These are phyloP conservation scores for Fusarium anthophilum DNA, from an alignment of 2,329 filamentous ascomycete genomes.

Conservation along the genomic window DNA sequence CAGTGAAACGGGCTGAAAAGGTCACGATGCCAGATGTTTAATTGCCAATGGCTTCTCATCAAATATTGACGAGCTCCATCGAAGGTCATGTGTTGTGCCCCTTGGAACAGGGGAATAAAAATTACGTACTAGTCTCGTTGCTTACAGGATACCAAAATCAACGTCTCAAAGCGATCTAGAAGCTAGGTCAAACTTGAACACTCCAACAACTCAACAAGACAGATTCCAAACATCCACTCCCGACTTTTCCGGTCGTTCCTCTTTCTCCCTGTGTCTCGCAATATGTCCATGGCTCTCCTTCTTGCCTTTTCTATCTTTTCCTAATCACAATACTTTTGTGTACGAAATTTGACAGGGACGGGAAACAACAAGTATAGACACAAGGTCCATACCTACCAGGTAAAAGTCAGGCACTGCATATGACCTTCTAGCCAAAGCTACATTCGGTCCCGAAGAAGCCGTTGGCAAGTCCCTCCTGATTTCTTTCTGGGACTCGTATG, in stretches of 20 bases:
- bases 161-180: constrained; percentile 16
- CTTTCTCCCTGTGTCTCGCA: not conserved
- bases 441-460: not conserved
- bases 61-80: constrained; percentile 36
- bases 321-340: not conserved
- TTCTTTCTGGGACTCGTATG: not conserved
- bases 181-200: constrained; percentile 8
- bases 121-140: constrained; percentile 41
- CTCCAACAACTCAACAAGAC: constrained; percentile 13
- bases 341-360: not conserved
- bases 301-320: not conserved
- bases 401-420: not conserved
- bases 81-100: constrained; percentile 37
- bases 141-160: constrained; percentile 12
- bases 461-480: not conserved
- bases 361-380: not conserved
- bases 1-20: constrained; percentile 22
- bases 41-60: constrained; percentile 37
- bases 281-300: not conserved
- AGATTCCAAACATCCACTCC: not conserved
- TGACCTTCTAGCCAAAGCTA: not conserved
- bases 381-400: not conserved
- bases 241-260: not conserved
- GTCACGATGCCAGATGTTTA: constrained; percentile 43
- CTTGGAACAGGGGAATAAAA: constrained; percentile 27